These are phyloP conservation scores for Candida mesenterica DNA, from an alignment of 1,139 yeast species.

Conservation along the genomic window DNA sequence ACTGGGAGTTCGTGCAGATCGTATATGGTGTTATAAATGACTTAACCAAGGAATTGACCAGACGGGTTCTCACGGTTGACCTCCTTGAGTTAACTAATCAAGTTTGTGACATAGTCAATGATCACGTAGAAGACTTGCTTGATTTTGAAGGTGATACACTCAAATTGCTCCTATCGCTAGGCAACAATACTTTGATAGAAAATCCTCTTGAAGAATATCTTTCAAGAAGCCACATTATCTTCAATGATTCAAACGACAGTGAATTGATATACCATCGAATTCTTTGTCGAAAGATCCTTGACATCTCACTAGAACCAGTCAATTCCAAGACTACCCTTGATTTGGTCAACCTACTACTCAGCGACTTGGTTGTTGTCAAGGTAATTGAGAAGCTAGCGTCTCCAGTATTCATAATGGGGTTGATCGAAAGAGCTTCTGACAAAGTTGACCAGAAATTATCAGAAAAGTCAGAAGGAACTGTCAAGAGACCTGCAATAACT, in stretches of 20 bases:
- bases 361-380: slow-evolving; percentile 36
- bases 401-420: slow-evolving; percentile 29
- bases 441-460: slow-evolving; percentile 5
- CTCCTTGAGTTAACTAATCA: slow-evolving; percentile 24
- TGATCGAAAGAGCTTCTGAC: slow-evolving; percentile 9
- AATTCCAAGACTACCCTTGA: slow-evolving; percentile 31
- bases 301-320: slow-evolving; percentile 21
- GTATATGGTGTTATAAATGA: slow-evolving; percentile 34
- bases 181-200: neutral
- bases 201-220: slow-evolving; percentile 11
- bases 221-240: slow-evolving; percentile 16
- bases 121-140: slow-evolving; percentile 21
- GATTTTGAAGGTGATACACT: slow-evolving; percentile 1
- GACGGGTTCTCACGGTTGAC: slow-evolving; percentile 14
- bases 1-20: slow-evolving; percentile 30
- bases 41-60: slow-evolving; percentile 25
- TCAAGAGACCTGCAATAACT: neutral
- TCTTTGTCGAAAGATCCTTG: slow-evolving; percentile 23
- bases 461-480: neutral
- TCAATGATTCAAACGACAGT: slow-evolving; percentile 5
- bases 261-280: slow-evolving; percentile 21
- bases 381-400: slow-evolving; percentile 28
- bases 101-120: slow-evolving; percentile 23
- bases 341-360: slow-evolving; percentile 28
- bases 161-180: neutral